Evolutionary conservation across 2,329 filamentous ascomycete species (phyloP).

Genomic region (Gremmenia infestans): DNA sequence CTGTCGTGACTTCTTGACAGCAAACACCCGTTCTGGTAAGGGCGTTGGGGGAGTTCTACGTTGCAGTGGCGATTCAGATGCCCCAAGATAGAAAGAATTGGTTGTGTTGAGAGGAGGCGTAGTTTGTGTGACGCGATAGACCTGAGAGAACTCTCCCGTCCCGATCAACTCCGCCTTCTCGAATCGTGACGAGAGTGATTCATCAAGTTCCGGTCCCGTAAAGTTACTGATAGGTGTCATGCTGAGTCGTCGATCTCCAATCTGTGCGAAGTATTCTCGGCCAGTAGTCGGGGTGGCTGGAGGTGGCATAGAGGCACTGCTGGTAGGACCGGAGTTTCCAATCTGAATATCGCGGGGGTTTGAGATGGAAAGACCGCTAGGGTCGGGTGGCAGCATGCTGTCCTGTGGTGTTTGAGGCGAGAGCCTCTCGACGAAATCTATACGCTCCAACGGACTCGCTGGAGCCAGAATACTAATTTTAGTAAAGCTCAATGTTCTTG

Average conservation of each 20-base stretch:
- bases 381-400: conserved; percentile 68
- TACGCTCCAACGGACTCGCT: conserved; percentile 59
- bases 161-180: conserved; percentile 76
- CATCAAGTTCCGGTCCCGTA: conserved; percentile 69
- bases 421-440: conserved; percentile 42
- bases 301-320: conserved; percentile 45
- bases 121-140: conserved; percentile 68
- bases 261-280: conserved; percentile 48
- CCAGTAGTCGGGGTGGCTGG: conserved; percentile 78
- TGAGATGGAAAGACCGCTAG: conserved; percentile 79
- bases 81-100: conserved; percentile 36
- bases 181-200: conserved; percentile 69
- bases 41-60: conserved; percentile 49
- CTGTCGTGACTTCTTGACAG: conserved; percentile 88
- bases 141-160: conserved; percentile 87
- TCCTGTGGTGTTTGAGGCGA: conserved; percentile 79
- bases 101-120: conserved; percentile 35
- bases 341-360: conserved; percentile 40
- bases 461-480: conserved; percentile 45
- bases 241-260: conserved; percentile 54
- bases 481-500: conserved; percentile 44
- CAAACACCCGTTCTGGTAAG: conserved; percentile 63
- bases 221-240: conserved; percentile 67
- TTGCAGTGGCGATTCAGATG: conserved; percentile 42
- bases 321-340: conserved; percentile 28